phyloP scores from a whole-genome alignment of 176 grass and related monocot species.

The Oryza australiensis region DNA sequence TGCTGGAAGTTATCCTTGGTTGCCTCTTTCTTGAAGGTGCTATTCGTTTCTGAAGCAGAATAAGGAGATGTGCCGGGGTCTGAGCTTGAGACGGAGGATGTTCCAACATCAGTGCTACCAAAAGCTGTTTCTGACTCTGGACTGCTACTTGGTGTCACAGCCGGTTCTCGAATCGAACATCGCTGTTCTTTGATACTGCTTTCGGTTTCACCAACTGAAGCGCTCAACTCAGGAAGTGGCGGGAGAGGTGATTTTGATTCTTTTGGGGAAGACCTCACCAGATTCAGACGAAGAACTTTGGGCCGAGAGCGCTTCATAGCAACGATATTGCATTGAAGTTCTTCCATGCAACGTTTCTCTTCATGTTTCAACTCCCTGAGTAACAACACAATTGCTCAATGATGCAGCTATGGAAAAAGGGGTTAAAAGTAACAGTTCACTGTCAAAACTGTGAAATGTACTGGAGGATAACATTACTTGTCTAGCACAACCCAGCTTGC shows the following conservation, averaged over 20 bases:
- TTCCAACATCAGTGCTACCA: conserved; percentile 57
- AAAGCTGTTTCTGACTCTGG: conserved; percentile 58
- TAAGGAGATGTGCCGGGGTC: conserved; percentile 75
- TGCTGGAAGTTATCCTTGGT: conserved; percentile 37
- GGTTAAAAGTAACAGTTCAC: not conserved
- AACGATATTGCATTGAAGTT: conserved; percentile 93
- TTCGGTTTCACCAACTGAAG: not conserved
- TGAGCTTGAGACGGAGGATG: conserved; percentile 73
- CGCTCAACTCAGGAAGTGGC: conserved; percentile 19
- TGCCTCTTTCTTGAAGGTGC: conserved; percentile 38
- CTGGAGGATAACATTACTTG: conserved; percentile 48
- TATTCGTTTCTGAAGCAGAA: conserved; percentile 53
- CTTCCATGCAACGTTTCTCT: conserved; percentile 75
- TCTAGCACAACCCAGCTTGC: conserved; percentile 94
- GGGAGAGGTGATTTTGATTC: conserved; percentile 29
- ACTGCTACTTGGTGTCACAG: conserved; percentile 70
- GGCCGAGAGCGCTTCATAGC: conserved; percentile 77
- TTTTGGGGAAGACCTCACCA: conserved; percentile 59
- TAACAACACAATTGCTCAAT: not conserved
- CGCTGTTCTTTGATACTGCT: conserved; percentile 23
- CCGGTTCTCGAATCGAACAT: conserved; percentile 41
- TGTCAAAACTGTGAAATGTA: not conserved
- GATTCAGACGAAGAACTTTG: conserved; percentile 87
- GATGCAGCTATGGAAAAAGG: not conserved
- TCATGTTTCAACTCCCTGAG: conserved; percentile 82